Percentiles rank a stretch among this genome's conserved stretches.
Evolutionary conservation across 164 flowering plant species (phyloP).

Genomic region (Amborella trichopoda): DNA sequence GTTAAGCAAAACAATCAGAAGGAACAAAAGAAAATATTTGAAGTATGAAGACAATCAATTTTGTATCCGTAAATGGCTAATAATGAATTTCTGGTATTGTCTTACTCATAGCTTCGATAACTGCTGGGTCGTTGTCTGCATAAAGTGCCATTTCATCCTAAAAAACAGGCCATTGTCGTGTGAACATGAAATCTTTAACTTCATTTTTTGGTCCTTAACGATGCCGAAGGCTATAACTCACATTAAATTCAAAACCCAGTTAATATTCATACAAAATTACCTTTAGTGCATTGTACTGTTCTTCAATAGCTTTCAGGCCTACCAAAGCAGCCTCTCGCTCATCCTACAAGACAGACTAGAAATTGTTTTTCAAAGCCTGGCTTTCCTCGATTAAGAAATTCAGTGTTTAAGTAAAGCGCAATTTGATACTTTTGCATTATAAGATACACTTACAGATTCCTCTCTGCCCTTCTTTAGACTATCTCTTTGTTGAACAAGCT

Average conservation of each 20-base stretch:
- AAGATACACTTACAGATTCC: constrained; percentile 53
- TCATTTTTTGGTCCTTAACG: too few relatives aligned
- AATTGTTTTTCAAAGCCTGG: constrained; percentile 2
- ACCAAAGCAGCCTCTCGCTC: constrained; percentile 68
- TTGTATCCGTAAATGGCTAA: too few relatives aligned
- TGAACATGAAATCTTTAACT: too few relatives aligned
- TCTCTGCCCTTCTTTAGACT: constrained; percentile 77
- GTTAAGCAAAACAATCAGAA: too few relatives aligned
- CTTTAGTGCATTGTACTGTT: constrained; percentile 59
- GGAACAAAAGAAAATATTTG: too few relatives aligned
- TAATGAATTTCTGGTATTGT: too few relatives aligned
- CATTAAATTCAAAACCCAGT: too few relatives aligned
- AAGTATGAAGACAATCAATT: too few relatives aligned
- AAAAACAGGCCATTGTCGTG: constrained; percentile 8
- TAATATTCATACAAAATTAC: too few relatives aligned
- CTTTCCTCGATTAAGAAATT: background rate
- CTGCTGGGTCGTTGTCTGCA: constrained; percentile 95
- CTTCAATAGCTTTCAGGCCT: constrained; percentile 55
- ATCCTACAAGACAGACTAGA: constrained; percentile 38
- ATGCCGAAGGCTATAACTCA: too few relatives aligned
- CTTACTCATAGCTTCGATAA: constrained; percentile 83
- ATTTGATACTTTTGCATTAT: background rate
- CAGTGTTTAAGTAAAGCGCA: background rate
- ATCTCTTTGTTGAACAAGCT: constrained; percentile 49
- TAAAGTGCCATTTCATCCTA: constrained; percentile 75